Evolutionary conservation across 768 basidiomycete genomes (phyloP).

Genomic region (Amanita exitialis): DNA sequence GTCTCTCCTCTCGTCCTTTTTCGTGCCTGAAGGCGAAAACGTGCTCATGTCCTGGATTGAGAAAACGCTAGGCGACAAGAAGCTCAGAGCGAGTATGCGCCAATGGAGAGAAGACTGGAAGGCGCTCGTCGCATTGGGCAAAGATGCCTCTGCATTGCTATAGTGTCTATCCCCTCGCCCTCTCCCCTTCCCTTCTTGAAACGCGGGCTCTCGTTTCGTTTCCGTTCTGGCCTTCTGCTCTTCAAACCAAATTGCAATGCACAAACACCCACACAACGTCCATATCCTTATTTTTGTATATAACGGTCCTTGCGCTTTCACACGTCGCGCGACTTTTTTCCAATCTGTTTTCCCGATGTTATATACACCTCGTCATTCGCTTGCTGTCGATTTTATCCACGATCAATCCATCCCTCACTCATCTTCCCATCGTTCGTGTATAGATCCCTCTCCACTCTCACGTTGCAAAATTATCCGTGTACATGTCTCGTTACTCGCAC

Average conservation of each 20-base stretch:
- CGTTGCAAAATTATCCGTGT: not conserved
- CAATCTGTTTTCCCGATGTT: not conserved
- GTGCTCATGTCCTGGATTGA: slow-evolving; percentile 76
- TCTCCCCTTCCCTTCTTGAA: not conserved
- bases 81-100: slow-evolving; percentile 57
- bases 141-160: slow-evolving; percentile 50
- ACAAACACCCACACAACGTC: not conserved
- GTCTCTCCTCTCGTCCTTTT: slow-evolving; percentile 87
- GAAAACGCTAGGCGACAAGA: slow-evolving; percentile 44
- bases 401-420: not conserved
- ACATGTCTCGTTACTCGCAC: slow-evolving; percentile 1
- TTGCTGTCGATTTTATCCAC: not conserved
- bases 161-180: slow-evolving; percentile 16
- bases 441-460: not conserved
- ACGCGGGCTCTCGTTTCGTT: not conserved
- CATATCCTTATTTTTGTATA: slow-evolving; percentile 6
- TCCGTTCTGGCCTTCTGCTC: not conserved
- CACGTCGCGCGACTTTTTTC: not conserved
- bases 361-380: not conserved
- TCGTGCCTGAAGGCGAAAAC: slow-evolving; percentile 88
- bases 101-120: slow-evolving; percentile 80
- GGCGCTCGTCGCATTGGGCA: slow-evolving; percentile 53
- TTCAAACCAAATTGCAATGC: not conserved
- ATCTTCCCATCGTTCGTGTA: not conserved
- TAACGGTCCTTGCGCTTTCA: not conserved